phyloP scores from a whole-genome alignment of 2,329 filamentous ascomycete species.

The Hyphodiscus sp. region DNA sequence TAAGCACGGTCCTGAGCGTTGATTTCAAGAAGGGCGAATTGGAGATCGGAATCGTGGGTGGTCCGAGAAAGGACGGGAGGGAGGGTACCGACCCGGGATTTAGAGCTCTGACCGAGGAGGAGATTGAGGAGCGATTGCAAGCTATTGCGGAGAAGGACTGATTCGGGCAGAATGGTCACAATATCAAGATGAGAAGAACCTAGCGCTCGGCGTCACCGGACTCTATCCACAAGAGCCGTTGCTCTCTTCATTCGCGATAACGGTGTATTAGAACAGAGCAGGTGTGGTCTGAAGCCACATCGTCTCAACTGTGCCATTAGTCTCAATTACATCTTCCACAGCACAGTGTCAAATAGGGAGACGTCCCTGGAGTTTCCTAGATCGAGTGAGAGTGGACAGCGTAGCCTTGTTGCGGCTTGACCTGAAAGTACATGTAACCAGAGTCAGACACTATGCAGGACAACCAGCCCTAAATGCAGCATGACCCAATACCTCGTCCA shows the following conservation, averaged over 20 bases:
- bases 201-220: constrained; percentile 23
- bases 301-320: constrained; percentile 18
- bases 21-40: constrained; percentile 99
- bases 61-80: constrained; percentile 73
- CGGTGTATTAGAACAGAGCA: constrained; percentile 20
- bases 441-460: constrained; percentile 13
- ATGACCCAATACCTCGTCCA: constrained; percentile 2
- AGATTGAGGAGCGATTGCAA: constrained; percentile 97
- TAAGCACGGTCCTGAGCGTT: constrained; percentile 95
- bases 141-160: constrained; percentile 98
- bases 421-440: constrained; percentile 9
- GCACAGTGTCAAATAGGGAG: not conserved
- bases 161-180: constrained; percentile 27
- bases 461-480: constrained; percentile 11
- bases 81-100: constrained; percentile 76
- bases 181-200: constrained; percentile 17
- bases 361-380: not conserved
- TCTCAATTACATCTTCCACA: constrained; percentile 11
- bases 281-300: constrained; percentile 17
- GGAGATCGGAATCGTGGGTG: constrained; percentile 95
- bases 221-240: not conserved
- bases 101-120: constrained; percentile 86
- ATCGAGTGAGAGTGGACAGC: not conserved
- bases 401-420: constrained; percentile 24
- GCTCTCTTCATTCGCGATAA: not conserved